A percentile compares a stretch with the other conserved stretches of the same genome.
These are phyloP conservation scores for Rhamnella rubrinervis DNA, from an alignment of 331 rosid species.

Conservation along the genomic window DNA sequence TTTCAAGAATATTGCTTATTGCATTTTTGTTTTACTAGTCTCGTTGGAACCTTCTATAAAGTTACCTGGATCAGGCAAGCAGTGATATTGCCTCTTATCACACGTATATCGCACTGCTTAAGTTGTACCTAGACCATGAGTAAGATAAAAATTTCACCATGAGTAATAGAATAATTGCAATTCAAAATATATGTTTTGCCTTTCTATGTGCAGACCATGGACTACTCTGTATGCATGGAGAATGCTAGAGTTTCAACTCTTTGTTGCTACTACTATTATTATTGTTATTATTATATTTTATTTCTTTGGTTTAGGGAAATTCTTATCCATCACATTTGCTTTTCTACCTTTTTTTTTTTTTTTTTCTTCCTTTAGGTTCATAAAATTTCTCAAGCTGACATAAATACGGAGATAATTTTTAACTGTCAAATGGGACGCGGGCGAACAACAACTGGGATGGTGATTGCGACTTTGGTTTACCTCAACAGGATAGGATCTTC, in stretches of 20 bases:
- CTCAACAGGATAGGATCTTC: constrained; percentile 81
- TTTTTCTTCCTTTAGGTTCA: constrained; percentile 59
- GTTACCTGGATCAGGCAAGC: not conserved
- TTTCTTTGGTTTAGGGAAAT: not conserved
- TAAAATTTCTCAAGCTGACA: constrained; percentile 72
- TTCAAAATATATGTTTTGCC: not conserved
- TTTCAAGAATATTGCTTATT: not conserved
- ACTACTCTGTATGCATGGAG: not conserved
- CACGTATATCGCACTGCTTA: not conserved
- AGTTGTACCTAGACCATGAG: no score
- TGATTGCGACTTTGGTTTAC: constrained; percentile 83
- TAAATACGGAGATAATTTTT: constrained; percentile 73
- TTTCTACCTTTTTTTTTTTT: constrained; percentile 25
- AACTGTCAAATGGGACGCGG: constrained; percentile 99
- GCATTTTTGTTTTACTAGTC: not conserved
- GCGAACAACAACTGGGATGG: constrained; percentile 94
- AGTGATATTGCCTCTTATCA: not conserved
- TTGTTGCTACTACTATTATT: not conserved
- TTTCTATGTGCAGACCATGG: not conserved
- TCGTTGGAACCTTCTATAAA: not conserved
- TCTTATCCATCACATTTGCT: not conserved
- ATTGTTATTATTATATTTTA: not conserved
- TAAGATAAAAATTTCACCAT: not conserved
- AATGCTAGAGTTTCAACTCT: not conserved
- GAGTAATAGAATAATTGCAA: no score